Evolutionary conservation across 2,329 filamentous ascomycete species (phyloP).

Genomic region (Fusarium sp.): DNA sequence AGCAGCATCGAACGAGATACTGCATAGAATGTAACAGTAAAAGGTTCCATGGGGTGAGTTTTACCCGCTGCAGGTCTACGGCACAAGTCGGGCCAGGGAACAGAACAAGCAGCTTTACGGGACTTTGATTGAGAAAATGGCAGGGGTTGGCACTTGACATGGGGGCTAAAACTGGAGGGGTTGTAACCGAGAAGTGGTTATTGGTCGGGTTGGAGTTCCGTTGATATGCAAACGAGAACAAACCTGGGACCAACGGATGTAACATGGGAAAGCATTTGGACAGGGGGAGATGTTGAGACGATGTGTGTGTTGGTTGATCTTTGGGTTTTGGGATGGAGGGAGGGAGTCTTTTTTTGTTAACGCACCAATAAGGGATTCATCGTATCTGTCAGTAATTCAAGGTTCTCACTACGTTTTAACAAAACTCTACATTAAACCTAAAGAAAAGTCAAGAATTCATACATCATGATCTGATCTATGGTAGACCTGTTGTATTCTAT

Average conservation of each 20-base stretch:
- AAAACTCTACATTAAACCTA: neutral
- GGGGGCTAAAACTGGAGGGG: neutral
- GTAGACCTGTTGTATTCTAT: neutral
- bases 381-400: neutral
- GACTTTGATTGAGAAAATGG: neutral
- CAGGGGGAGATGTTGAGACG: neutral
- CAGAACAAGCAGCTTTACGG: neutral
- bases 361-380: slow-evolving; percentile 10
- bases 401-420: neutral
- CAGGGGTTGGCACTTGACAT: neutral
- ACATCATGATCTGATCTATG: neutral
- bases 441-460: neutral
- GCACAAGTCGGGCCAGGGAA: neutral
- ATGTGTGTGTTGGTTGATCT: slow-evolving; percentile 10
- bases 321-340: neutral
- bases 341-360: neutral
- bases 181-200: neutral
- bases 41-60: neutral
- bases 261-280: neutral
- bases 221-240: neutral
- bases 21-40: neutral
- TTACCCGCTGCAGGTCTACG: slow-evolving; percentile 26
- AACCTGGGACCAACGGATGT: slow-evolving; percentile 15
- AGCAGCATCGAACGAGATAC: neutral
- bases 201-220: slow-evolving; percentile 1